Evolutionary conservation across 345 rosid genomes (phyloP).

Genomic region (Salix udensis): DNA sequence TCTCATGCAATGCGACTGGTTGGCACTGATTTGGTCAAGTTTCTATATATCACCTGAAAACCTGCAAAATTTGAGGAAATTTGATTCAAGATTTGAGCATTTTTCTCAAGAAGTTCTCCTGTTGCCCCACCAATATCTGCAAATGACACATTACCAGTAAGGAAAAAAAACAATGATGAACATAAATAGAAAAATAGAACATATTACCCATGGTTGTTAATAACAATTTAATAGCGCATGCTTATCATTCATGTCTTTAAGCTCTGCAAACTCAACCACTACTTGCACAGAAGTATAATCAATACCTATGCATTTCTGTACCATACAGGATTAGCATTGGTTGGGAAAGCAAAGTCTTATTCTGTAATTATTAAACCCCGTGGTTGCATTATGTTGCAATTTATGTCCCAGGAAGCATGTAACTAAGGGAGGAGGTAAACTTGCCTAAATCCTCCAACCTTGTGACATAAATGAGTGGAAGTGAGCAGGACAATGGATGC

Average conservation of each 20-base stretch:
- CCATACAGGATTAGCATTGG: no score
- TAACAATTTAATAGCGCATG: background rate
- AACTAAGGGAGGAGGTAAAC: background rate
- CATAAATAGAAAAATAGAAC: background rate
- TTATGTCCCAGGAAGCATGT: background rate
- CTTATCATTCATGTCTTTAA: background rate
- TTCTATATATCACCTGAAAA: conserved; percentile 49
- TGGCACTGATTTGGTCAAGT: background rate
- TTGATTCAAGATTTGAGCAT: conserved; percentile 68
- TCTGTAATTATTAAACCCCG: no score
- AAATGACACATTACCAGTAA: conserved; percentile 15
- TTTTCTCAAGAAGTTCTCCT: conserved; percentile 74
- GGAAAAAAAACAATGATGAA: background rate
- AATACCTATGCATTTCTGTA: background rate
- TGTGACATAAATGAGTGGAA: background rate
- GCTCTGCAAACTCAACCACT: background rate
- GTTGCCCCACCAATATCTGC: conserved; percentile 72
- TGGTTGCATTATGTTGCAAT: no score
- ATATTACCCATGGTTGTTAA: background rate
- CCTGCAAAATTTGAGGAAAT: conserved; percentile 61
- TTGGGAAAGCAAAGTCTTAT: no score
- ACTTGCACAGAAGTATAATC: background rate
- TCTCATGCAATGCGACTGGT: background rate
- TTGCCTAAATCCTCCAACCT: background rate
- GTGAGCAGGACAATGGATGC: background rate